Conservation (phyloP, 1,139 yeast genomes). For the Scheffersomyces segobiensis region DNA sequence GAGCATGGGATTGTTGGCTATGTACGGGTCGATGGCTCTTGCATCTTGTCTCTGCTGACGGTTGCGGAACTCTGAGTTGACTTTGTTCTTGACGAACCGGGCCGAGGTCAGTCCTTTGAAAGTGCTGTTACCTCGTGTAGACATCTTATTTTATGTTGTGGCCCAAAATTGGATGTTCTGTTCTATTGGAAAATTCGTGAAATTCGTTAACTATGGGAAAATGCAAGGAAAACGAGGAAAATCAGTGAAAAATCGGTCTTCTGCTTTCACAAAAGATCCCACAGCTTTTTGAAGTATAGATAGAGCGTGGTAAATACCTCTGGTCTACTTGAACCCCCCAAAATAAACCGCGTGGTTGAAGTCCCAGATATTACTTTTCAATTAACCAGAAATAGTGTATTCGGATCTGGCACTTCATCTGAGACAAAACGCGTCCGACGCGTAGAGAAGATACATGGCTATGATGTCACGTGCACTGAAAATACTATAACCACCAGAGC, state of each 20-base stretch:
- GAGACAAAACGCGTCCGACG: not conserved
- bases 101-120: conserved; percentile 57
- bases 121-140: conserved; percentile 5
- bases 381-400: not conserved
- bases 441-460: not conserved
- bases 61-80: conserved; percentile 17
- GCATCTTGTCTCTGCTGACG: conserved; percentile 8
- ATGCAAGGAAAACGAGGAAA: not conserved
- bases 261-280: not conserved
- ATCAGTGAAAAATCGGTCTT: not conserved
- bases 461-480: not conserved
- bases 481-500: not conserved
- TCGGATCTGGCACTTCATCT: not conserved
- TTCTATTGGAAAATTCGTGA: not conserved
- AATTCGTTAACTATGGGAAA: not conserved
- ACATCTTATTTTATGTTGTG: not conserved
- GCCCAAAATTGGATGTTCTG: not conserved
- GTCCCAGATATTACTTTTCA: not conserved
- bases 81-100: conserved; percentile 51
- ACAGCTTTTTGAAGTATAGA: not conserved
- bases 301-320: not conserved
- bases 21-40: conserved; percentile 22
- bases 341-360: not conserved
- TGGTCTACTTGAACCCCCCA: not conserved
- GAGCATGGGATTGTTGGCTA: conserved; percentile 41